phyloP scores from a whole-genome alignment of 306 rosid species.

The Quercus engelmannii region DNA sequence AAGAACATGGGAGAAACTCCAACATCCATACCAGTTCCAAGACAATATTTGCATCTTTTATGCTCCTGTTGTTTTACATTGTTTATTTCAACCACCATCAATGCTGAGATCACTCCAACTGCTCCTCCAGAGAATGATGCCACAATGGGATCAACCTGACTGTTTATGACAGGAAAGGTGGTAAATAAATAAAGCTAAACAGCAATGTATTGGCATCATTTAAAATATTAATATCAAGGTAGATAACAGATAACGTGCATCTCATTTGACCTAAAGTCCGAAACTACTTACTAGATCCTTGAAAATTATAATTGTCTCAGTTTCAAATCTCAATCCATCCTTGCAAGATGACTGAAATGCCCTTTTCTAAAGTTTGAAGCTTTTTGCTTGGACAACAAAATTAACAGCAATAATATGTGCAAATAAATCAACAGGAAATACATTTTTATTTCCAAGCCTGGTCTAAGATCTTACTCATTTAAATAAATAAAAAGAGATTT shows the following conservation, averaged over 20 bases:
- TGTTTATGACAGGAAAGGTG: conserved; percentile 28
- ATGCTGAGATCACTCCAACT: conserved; percentile 91
- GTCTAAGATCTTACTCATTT: too few relatives aligned
- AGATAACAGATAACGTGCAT: conserved; percentile 8
- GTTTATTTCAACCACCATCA: conserved; percentile 97
- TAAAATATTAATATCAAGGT: conserved; percentile 4
- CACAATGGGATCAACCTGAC: conserved; percentile 98
- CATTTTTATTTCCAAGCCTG: not conserved
- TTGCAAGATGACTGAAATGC: not conserved
- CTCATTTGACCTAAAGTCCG: conserved; percentile 5
- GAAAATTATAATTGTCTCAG: not conserved
- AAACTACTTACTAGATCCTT: not conserved
- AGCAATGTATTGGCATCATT: conserved; percentile 2
- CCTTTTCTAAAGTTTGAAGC: not conserved
- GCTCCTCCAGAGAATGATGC: conserved; percentile 99
- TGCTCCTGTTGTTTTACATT: conserved; percentile 94
- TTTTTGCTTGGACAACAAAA: not conserved
- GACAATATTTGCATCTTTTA: conserved; percentile 95
- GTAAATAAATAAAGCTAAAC: conserved; percentile 14
- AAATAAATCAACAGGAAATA: not conserved
- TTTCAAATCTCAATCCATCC: not conserved
- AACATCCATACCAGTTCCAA: conserved; percentile 77
- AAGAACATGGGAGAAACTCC: not conserved
- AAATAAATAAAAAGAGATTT: not conserved
- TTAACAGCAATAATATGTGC: not conserved